A percentile compares a stretch with the other conserved stretches of the same genome.
These are phyloP conservation scores for Suillus placidus DNA, from an alignment of 768 basidiomycete genomes.

Conservation along the genomic window DNA sequence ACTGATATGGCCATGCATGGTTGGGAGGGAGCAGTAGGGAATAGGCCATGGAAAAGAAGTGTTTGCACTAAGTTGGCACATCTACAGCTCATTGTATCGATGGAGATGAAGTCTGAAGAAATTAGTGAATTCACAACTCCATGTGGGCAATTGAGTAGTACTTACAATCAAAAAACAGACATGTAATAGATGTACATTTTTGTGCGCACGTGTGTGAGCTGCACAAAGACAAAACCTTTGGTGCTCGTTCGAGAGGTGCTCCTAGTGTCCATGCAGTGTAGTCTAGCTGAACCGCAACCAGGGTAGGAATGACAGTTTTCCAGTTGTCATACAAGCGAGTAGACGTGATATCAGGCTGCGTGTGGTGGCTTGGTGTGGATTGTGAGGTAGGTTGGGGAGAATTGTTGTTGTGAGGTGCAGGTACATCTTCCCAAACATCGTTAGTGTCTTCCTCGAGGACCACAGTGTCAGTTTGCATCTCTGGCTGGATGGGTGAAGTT, in stretches of 20 bases:
- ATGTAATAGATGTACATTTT: too few species aligned
- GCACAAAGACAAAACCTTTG: too few species aligned
- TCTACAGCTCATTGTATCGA: slow-evolving; percentile 20
- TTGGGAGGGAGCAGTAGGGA: slow-evolving; percentile 28
- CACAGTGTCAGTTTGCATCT: not conserved
- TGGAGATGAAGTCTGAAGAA: slow-evolving; percentile 20
- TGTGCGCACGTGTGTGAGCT: too few species aligned
- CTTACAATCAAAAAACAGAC: not conserved
- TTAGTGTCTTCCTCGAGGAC: not conserved
- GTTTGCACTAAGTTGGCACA: slow-evolving; percentile 24
- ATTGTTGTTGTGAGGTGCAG: not conserved
- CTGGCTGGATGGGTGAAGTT: not conserved
- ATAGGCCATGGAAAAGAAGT: slow-evolving; percentile 35
- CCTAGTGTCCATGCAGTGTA: slow-evolving; percentile 4
- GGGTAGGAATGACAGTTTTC: slow-evolving; percentile 7
- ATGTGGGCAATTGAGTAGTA: not conserved
- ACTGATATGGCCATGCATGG: slow-evolving; percentile 25
- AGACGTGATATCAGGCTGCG: not conserved
- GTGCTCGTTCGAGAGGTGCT: not conserved
- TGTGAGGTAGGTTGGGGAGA: not conserved
- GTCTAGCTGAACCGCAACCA: not conserved
- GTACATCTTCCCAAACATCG: not conserved
- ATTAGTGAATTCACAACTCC: not conserved
- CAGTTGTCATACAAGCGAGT: slow-evolving; percentile 4
- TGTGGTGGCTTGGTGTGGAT: not conserved